Conservation (phyloP, 1,284 basidiomycete species). For the Apiotrichum akiyoshidainum region DNA sequence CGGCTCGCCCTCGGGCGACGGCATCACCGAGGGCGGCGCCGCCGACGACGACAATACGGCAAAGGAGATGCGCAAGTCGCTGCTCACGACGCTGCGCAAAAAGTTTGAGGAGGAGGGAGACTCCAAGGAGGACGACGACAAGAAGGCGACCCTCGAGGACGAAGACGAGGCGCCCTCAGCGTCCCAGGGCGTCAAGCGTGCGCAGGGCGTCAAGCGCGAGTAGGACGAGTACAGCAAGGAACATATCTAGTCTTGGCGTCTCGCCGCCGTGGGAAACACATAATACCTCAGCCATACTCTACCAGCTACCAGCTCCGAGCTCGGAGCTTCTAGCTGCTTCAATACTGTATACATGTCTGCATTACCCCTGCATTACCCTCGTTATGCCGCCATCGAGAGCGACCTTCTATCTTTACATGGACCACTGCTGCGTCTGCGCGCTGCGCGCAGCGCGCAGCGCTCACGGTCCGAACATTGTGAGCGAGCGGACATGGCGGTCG, state of each 20-base stretch:
- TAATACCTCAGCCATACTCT: not conserved
- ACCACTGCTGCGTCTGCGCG: not conserved
- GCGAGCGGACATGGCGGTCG: conserved; percentile 63
- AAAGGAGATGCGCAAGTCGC: conserved; percentile 69
- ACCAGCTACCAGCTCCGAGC: no score
- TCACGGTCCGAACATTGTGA: conserved; percentile 45
- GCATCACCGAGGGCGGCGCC: conserved; percentile 54
- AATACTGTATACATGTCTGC: conserved; percentile 3
- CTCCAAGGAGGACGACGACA: conserved; percentile 11
- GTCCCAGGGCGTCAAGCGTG: conserved; percentile 5
- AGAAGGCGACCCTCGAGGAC: conserved; percentile 4
- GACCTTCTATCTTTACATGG: not conserved
- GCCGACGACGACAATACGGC: conserved; percentile 62
- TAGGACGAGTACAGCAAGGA: not conserved
- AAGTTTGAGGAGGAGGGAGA: conserved; percentile 58
- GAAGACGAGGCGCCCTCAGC: conserved; percentile 15
- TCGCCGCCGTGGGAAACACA: no score
- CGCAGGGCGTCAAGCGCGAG: conserved; percentile 3
- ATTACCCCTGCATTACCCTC: not conserved
- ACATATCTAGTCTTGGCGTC: not conserved
- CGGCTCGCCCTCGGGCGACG: conserved; percentile 23
- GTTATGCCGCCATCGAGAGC: no score
- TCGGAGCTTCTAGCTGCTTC: no score
- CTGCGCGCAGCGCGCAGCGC: not conserved
- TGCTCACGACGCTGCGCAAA: conserved; percentile 73